phyloP scores from a whole-genome alignment of 1,139 yeast genomes.

The Casaregolazyma lundiana region DNA sequence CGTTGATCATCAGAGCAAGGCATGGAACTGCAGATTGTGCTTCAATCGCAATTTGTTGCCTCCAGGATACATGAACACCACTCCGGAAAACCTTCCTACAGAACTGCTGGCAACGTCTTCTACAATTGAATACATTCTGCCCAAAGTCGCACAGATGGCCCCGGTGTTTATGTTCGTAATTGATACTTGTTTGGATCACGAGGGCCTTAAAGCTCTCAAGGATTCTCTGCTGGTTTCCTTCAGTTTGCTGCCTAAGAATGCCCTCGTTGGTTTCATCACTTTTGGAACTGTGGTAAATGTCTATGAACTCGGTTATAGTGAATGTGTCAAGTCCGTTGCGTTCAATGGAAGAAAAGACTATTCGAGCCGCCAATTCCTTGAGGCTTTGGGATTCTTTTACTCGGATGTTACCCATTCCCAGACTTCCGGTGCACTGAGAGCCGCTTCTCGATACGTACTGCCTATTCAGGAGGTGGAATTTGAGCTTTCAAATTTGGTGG shows the following conservation, averaged over 20 bases:
- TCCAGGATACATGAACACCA: slow-evolving; percentile 23
- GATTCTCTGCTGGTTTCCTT: slow-evolving; percentile 52
- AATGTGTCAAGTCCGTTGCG: slow-evolving; percentile 34
- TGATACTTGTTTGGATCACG: slow-evolving; percentile 56
- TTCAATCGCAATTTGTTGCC: slow-evolving; percentile 50
- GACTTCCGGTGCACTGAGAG: slow-evolving; percentile 16
- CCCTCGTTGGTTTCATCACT: slow-evolving; percentile 45
- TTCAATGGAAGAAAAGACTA: slow-evolving; percentile 62
- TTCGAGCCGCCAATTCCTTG: slow-evolving; percentile 47
- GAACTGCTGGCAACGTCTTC: slow-evolving; percentile 40
- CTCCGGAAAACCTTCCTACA: slow-evolving; percentile 27
- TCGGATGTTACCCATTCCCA: slow-evolving; percentile 31
- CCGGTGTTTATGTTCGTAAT: slow-evolving; percentile 59
- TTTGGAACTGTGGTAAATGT: slow-evolving; percentile 64
- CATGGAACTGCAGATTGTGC: slow-evolving; percentile 68
- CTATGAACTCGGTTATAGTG: slow-evolving; percentile 48
- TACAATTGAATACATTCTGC: slow-evolving; percentile 59
- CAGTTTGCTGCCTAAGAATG: slow-evolving; percentile 55
- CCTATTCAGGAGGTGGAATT: slow-evolving; percentile 48
- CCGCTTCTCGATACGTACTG: slow-evolving; percentile 29
- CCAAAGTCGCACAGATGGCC: slow-evolving; percentile 38
- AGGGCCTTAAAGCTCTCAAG: slow-evolving; percentile 49
- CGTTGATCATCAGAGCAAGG: slow-evolving; percentile 33
- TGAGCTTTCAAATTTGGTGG: slow-evolving; percentile 49
- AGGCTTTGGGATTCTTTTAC: slow-evolving; percentile 49